Conservation (phyloP, 1,139 yeast species). For the Scheffersomyces cryptocercus region DNA sequence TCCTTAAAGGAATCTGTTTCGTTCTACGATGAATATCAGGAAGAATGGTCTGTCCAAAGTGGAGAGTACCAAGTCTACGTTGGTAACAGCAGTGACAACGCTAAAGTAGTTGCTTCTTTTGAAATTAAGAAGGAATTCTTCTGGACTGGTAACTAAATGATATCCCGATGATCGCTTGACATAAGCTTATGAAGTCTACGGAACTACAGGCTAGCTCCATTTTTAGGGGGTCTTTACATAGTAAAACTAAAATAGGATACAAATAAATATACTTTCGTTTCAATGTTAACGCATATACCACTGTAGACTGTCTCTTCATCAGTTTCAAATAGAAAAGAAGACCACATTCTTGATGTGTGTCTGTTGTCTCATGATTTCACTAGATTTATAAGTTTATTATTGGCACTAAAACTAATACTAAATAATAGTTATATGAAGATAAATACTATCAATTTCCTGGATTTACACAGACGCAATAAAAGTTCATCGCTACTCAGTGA, state of each 20-base stretch:
- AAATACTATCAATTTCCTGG: no score
- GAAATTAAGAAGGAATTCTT: background rate
- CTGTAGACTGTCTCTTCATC: no score
- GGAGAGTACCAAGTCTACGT: constrained; percentile 1
- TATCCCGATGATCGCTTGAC: background rate
- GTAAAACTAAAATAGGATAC: background rate
- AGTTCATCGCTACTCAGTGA: no score
- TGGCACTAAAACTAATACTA: no score
- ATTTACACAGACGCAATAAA: no score
- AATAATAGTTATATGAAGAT: no score
- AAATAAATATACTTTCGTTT: no score
- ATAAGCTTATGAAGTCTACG: background rate
- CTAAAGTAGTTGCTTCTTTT: background rate
- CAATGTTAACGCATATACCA: no score
- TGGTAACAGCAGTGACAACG: constrained; percentile 1
- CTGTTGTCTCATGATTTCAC: no score
- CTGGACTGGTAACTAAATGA: background rate
- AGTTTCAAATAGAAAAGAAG: no score
- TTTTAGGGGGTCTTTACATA: background rate
- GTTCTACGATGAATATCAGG: constrained; percentile 9
- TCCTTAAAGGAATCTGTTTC: constrained; percentile 12
- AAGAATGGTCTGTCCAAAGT: constrained; percentile 6
- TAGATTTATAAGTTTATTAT: no score
- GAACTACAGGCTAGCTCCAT: background rate
- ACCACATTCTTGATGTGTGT: no score